Percentiles rank a stretch among this genome's conserved stretches.
Conservation (phyloP, 1,284 basidiomycete genomes). For the Heliocybe sulcata region DNA sequence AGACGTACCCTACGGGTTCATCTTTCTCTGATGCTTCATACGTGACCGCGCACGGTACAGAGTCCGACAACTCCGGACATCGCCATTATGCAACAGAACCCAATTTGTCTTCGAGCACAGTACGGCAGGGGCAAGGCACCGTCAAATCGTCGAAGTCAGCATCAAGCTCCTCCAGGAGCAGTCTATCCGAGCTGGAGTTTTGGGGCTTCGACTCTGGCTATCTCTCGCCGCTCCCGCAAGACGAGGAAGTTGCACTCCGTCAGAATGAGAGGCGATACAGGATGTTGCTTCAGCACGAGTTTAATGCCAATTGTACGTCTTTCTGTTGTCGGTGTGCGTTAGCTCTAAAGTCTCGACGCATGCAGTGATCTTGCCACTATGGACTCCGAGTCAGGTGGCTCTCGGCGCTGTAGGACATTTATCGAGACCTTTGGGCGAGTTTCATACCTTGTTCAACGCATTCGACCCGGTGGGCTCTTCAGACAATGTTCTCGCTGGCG, state of each 20-base stretch:
- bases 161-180: not conserved
- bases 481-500: slow-evolving; percentile 20
- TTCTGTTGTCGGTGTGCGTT: not conserved
- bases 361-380: slow-evolving; percentile 63
- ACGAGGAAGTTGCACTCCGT: slow-evolving; percentile 34
- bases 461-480: slow-evolving; percentile 38
- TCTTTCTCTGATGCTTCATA: slow-evolving; percentile 4
- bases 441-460: slow-evolving; percentile 66
- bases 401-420: slow-evolving; percentile 72
- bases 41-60: slow-evolving; percentile 1
- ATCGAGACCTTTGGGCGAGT: slow-evolving; percentile 50
- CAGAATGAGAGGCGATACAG: slow-evolving; percentile 59
- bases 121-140: not conserved
- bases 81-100: not conserved
- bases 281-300: slow-evolving; percentile 52
- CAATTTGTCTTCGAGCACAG: not conserved
- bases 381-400: slow-evolving; percentile 52
- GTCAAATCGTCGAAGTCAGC: no score
- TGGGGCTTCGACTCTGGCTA: slow-evolving; percentile 23
- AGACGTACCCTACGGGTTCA: slow-evolving; percentile 3
- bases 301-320: slow-evolving; percentile 58
- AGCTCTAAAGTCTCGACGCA: slow-evolving; percentile 1
- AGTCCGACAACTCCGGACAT: slow-evolving; percentile 9
- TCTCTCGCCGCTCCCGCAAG: slow-evolving; percentile 36
- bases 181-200: slow-evolving; percentile 1